Conservation (phyloP, 2,329 filamentous ascomycete genomes). For the Westerdykella aurantiaca region DNA sequence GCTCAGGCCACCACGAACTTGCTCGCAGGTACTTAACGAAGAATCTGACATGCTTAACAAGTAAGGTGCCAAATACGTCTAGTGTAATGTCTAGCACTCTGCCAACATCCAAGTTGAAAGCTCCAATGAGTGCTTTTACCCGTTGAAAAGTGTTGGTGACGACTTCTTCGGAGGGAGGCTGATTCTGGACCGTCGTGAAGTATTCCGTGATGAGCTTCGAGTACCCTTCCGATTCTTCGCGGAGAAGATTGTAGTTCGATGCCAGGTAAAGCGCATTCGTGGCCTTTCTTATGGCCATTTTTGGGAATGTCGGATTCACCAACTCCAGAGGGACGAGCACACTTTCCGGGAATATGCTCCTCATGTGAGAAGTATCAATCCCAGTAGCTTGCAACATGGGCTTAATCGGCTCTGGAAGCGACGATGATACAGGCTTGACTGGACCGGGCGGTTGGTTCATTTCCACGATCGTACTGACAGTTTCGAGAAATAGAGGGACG, state of each 20-base stretch:
- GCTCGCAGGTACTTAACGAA: constrained; percentile 87
- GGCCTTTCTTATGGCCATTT: constrained; percentile 78
- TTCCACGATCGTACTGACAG: constrained; percentile 70
- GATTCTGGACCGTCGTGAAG: constrained; percentile 76
- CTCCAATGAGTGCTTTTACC: constrained; percentile 90
- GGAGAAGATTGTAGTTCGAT: constrained; percentile 90
- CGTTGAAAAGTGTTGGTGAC: constrained; percentile 84
- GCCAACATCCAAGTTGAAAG: constrained; percentile 94
- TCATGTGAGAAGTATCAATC: constrained; percentile 67
- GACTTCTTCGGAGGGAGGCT: constrained; percentile 66
- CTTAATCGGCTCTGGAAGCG: constrained; percentile 67
- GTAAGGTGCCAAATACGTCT: constrained; percentile 87
- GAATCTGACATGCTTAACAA: constrained; percentile 89
- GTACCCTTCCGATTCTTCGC: constrained; percentile 95
- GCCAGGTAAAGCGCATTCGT: constrained; percentile 93
- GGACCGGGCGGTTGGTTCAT: constrained; percentile 11
- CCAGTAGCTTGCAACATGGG: constrained; percentile 66
- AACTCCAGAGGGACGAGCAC: constrained; percentile 71
- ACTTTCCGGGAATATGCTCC: constrained; percentile 73
- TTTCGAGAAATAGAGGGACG: constrained; percentile 70
- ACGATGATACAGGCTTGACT: constrained; percentile 41
- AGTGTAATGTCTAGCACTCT: constrained; percentile 89
- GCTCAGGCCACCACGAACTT: constrained; percentile 93
- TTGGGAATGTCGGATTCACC: constrained; percentile 77
- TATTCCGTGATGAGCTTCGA: constrained; percentile 94